These are phyloP conservation scores for Vanrija humicola DNA, from an alignment of 1,284 basidiomycete species.

Conservation along the genomic window DNA sequence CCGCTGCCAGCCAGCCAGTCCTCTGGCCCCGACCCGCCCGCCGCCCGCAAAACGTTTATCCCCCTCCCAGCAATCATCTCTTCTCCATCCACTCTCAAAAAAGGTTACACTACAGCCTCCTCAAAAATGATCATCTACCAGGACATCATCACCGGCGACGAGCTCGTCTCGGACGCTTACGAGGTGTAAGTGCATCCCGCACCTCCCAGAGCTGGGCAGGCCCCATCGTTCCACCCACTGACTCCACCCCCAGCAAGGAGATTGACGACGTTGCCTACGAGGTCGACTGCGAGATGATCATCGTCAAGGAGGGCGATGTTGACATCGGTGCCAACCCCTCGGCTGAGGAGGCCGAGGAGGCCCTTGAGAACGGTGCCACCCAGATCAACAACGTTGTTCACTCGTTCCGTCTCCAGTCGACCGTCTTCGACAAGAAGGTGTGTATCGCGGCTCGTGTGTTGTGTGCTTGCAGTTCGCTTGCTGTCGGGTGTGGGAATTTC, in stretches of 20 bases:
- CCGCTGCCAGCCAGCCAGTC: not conserved
- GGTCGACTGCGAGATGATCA: constrained; percentile 76
- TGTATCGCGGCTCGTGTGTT: constrained; percentile 3
- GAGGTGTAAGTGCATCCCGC: constrained; percentile 57
- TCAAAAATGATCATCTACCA: constrained; percentile 44
- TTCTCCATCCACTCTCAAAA: constrained; percentile 5
- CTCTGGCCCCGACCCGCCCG: not conserved
- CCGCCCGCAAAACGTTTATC: not conserved
- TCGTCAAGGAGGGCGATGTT: constrained; percentile 75
- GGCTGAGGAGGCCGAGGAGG: constrained; percentile 80
- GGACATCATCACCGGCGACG: constrained; percentile 70
- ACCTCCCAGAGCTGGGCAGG: too few relatives aligned
- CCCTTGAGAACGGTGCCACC: constrained; percentile 69
- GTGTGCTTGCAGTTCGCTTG: too few relatives aligned
- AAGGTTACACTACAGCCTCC: constrained; percentile 3
- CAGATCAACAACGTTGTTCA: constrained; percentile 88
- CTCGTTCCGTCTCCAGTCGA: constrained; percentile 85
- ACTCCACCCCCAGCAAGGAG: constrained; percentile 59
- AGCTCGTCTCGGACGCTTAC: constrained; percentile 95
- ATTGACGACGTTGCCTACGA: constrained; percentile 85
- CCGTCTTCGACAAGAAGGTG: constrained; percentile 85
- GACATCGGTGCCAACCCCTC: constrained; percentile 95
- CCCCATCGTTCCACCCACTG: not conserved
- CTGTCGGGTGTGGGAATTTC: too few relatives aligned
- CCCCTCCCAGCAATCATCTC: not conserved